Evolutionary conservation across 352 stramenopile species (phyloP), one percentile per base, ranked within the genome.

Genomic region (Pythium dissimile): DNA sequence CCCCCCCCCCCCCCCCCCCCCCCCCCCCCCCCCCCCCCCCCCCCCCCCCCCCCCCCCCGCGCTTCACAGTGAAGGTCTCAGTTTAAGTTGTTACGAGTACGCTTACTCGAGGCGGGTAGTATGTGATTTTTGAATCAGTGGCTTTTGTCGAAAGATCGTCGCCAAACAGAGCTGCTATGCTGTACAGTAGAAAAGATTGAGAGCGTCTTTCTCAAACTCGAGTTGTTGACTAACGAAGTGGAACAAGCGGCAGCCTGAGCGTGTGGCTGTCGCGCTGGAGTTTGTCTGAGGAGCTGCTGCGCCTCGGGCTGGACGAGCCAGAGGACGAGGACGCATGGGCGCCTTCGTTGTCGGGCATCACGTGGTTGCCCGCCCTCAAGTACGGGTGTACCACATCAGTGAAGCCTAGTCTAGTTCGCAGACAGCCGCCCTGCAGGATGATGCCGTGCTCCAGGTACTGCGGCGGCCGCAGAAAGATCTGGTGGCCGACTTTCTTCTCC

Each of bases 381-480:
- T 62, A 70, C 31, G 62, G 56, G 20, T 62, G 55, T 24, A 70
- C 62, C 21, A 70, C 59, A 16, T 64, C 53, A 2, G 44, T 32
- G 20, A 71, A 71, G 13, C 64, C 64, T n/a, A 59, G 53, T 13
- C 64, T 57, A 2, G 64, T 71, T 52, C 58, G 51, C 16, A 71
- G 52, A 31, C 52, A 59, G 28, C 53, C 52, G 30, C 48, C 59
- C 16, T 67, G 48, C 2, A 67, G 32, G 35, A 67, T 67, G 38
- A 71, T 67, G 42, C 64, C 64, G 39, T 67, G 59, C 38, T 71
- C 64, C 5, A 71, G 48, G 18, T 64, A 67, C 47, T 62, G 53
- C 26, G 64, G 64, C 20, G 58, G 52, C 2, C 64, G 52, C n/a
- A 71, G n/a, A 31, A 61, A 67, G 48, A 60, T 50, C 28, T 64